Base-by-base conservation (phyloP, 164 flowering plant species). In the Vitis labrusca region DNA sequence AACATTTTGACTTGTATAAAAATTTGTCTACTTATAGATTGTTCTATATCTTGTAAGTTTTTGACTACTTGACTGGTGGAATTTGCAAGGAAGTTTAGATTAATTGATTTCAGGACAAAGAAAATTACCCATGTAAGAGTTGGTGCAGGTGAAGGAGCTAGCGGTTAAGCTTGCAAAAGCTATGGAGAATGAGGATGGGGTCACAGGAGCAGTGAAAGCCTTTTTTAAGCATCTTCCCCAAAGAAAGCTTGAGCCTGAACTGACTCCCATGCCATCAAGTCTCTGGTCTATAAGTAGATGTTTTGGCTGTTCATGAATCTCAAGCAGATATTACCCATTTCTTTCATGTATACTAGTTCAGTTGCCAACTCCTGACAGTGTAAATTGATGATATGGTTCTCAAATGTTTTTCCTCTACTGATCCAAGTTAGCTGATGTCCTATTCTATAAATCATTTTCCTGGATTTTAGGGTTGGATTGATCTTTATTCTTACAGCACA, bases 171-270 rank as follows among this genome's bases (percentile, higher is more conserved):
- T 95, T 60, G 91, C 99, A 10, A 82, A 83, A 71, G 93, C 88
- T 15, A 93, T 91, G 97, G 88, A 91, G 76, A 77, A 88, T 15
- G 99, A 95, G 82, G 99, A 95, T 79, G 99, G 99, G 19, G 98
- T 89, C 50, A 62, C 86, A 8, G 99, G 99, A 78, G 97, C 98
- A 9, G 99, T 95, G 50, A 91, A 81, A 78, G 99, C 98, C n/a
- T 95, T 95, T 73, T 80, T 88, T 32, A 91, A 90, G 73, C 99
- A 95, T 32, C 90, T 89, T 74, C 97, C 99, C 37, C 74, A 71
- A 10, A 79, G 75, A 61, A 88, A 76, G 54, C 62, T 77, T 3
- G 80, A 79, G 9, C 59, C 74, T 9, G 78, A 71, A 14, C 77
- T 83, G 32, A 52, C 75, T 9, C 81, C 86, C 12, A 68, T 17